Evolutionary conservation across 371 early-diverging fungal species (phyloP), one percentile per base, ranked within the genome.

Genomic region (Nematocida major): DNA sequence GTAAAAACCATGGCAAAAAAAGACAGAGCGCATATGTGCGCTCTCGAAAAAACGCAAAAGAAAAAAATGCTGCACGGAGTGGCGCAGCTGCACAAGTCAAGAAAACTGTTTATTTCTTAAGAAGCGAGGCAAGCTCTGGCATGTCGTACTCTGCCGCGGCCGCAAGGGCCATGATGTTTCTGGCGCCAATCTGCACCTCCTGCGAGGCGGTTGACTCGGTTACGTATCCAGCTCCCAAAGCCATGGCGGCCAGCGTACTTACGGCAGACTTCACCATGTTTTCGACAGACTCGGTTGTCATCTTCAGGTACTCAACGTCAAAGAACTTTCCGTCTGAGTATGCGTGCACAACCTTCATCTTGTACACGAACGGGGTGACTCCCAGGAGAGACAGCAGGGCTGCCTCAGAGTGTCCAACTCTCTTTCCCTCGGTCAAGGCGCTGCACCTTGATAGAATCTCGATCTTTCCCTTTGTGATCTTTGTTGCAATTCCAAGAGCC

Each of bases 391-490:
- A 93, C 79, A 99, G 89, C 68, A 99, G 88, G 76, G 92, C 89
- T 81, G 97, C 97, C 87, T 99, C 96, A 84, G 97, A 95, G 82
- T 94, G 90, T 86, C 95, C 95, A 87, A 99, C 97, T 88, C 91
- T 91, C 83, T 89, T 85, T 70, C 94, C 96, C 80, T 85, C 87
- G 84, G 88, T 87, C 82, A 97, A 89, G 73, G 96, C 87, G 84
- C 91, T 89, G 84, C 94, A 92, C 78, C 94, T 93, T 86, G 88
- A 89, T 83, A 93, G 90, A 84, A 99, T 96, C 89, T 97, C 99
- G 89, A 99, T 94, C 87, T 95, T 94, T 91, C 97, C 97, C 91
- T 94, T 94, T 80, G 95, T 91, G 90, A 99, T 96, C 93, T 99
- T 99, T 89, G 97, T 97, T 80, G 95, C 93, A 88, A 98, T 92